A percentile compares a stretch with the other conserved stretches of the same genome.
phyloP scores from a whole-genome alignment of 2,329 filamentous ascomycete genomes.

The Lasiodiplodia theobromae region DNA sequence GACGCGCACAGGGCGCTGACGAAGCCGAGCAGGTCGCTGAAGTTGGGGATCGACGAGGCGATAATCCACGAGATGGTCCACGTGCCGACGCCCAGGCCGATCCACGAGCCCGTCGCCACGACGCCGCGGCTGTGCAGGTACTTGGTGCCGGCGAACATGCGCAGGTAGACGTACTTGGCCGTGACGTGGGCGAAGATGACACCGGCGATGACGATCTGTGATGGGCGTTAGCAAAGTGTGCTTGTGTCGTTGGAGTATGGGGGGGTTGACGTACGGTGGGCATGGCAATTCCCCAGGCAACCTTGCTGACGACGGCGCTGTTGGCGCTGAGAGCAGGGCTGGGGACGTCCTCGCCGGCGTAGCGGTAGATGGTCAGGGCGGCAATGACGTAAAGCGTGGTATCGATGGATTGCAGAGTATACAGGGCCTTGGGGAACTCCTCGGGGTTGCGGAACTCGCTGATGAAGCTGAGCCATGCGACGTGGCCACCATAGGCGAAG shows the following conservation, averaged over 20 bases:
- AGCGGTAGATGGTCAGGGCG: slow-evolving; percentile 73
- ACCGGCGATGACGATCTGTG: slow-evolving; percentile 70
- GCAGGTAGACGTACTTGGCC: slow-evolving; percentile 69
- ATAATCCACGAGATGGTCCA: slow-evolving; percentile 75
- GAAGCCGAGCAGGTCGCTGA: slow-evolving; percentile 72
- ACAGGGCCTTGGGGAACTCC: slow-evolving; percentile 64
- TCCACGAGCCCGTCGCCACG: slow-evolving; percentile 49
- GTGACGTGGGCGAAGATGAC: slow-evolving; percentile 76
- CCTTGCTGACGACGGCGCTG: slow-evolving; percentile 64
- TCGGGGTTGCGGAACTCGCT: slow-evolving; percentile 69
- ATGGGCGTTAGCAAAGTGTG: background rate
- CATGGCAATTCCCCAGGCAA: slow-evolving; percentile 74
- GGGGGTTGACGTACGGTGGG: slow-evolving; percentile 56
- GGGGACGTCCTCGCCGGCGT: slow-evolving; percentile 66
- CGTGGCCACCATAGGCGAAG: slow-evolving; percentile 59
- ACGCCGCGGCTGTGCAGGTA: slow-evolving; percentile 52
- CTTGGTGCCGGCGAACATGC: slow-evolving; percentile 60
- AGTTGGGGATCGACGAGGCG: slow-evolving; percentile 74
- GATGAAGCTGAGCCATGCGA: slow-evolving; percentile 74
- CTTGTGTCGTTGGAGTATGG: background rate
- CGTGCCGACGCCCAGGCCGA: slow-evolving; percentile 42
- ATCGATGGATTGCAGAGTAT: slow-evolving; percentile 66
- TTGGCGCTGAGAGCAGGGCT: slow-evolving; percentile 73
- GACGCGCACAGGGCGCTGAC: slow-evolving; percentile 68
- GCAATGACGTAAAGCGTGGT: slow-evolving; percentile 70